Conservation (phyloP, 2,329 filamentous ascomycete species). For the Penicillium freii region DNA sequence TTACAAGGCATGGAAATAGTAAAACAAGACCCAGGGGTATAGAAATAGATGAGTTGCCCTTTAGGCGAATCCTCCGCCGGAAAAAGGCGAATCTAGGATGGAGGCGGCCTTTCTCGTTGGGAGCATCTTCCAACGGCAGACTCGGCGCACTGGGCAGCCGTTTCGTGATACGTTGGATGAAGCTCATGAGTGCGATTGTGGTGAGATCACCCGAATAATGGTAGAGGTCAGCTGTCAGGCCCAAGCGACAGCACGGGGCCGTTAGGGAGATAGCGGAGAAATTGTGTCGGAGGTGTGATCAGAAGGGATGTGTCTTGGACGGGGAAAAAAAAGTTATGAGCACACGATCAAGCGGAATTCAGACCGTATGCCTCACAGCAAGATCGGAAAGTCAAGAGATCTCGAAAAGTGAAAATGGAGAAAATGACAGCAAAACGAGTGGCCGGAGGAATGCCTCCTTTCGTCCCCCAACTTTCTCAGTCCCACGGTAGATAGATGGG, state of each 20-base stretch:
- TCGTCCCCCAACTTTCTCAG: slow-evolving; percentile 34
- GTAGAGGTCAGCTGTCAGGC: slow-evolving; percentile 17
- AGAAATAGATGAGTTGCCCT: slow-evolving; percentile 87
- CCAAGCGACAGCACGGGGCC: slow-evolving; percentile 19
- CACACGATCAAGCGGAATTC: not conserved
- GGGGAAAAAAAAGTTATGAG: not conserved
- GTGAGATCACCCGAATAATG: slow-evolving; percentile 15
- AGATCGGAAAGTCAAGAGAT: slow-evolving; percentile 12
- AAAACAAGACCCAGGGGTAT: slow-evolving; percentile 90
- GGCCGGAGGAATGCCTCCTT: slow-evolving; percentile 46
- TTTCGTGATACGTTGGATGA: slow-evolving; percentile 55
- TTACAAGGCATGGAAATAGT: slow-evolving; percentile 85
- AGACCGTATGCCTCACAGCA: slow-evolving; percentile 21
- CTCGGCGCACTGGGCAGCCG: slow-evolving; percentile 49
- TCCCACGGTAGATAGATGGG: slow-evolving; percentile 33
- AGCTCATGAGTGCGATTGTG: slow-evolving; percentile 47
- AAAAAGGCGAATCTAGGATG: slow-evolving; percentile 71
- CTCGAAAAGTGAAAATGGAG: slow-evolving; percentile 23
- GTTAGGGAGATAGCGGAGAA: slow-evolving; percentile 11
- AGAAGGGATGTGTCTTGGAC: not conserved
- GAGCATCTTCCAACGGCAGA: slow-evolving; percentile 48
- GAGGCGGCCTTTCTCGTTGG: slow-evolving; percentile 44
- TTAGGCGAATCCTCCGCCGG: slow-evolving; percentile 78
- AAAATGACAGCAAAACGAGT: slow-evolving; percentile 37
- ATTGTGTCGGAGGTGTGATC: slow-evolving; percentile 13